Conservation (phyloP, 345 rosid genomes). For the Corchorus olitorius region DNA sequence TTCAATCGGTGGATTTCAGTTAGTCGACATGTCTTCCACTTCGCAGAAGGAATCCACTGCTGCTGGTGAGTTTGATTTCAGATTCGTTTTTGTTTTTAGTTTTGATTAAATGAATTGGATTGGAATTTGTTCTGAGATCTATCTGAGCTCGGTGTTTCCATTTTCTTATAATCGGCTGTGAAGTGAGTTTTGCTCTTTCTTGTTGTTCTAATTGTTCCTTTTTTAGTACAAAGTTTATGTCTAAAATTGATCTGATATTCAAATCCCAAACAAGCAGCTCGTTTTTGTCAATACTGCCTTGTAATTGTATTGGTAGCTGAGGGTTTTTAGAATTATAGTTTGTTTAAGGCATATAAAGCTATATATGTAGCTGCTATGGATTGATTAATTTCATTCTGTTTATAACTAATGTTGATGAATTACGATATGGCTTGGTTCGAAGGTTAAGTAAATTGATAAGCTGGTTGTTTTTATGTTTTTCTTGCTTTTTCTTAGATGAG, state of each 20-base stretch:
- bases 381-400: neutral
- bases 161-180: neutral
- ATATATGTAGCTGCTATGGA: neutral
- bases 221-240: neutral
- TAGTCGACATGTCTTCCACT: conserved; percentile 57
- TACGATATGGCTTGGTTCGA: neutral
- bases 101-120: neutral
- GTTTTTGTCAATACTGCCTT: neutral
- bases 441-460: neutral
- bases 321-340: neutral
- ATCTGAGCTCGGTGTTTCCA: neutral
- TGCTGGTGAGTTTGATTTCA: conserved; percentile 45
- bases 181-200: neutral
- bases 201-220: neutral
- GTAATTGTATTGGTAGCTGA: neutral
- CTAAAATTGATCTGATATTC: neutral
- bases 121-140: conserved; percentile 19
- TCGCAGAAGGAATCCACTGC: conserved; percentile 50
- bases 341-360: neutral
- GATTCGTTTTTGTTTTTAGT: neutral
- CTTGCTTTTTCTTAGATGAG: conserved; percentile 41
- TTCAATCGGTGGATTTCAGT: conserved; percentile 22
- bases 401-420: neutral
- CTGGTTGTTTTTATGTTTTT: neutral
- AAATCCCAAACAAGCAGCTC: neutral